Evolutionary conservation across 352 stramenopile species (phyloP), one percentile per base, ranked within the genome.

Genomic region (Globisporangium recalcitrans): DNA sequence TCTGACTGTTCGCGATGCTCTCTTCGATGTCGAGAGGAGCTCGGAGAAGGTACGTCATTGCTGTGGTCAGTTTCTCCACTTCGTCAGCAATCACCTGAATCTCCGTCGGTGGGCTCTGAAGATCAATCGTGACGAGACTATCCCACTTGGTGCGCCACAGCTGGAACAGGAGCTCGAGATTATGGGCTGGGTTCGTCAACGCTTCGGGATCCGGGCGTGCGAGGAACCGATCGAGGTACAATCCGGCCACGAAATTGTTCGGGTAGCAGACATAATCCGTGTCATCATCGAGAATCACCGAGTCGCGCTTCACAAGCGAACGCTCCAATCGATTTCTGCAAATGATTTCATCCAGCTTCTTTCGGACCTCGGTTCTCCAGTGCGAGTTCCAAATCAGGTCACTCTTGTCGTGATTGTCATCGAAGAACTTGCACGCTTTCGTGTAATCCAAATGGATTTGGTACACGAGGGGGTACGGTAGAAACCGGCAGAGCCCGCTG

Each of bases 311-410:
- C n/a, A 71, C 74, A 53, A 86, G 64, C 11, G 84, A 86, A 36
- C 84, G 72, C 61, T 93, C 82, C 4, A 85, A 24, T 2, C 84
- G 78, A 62, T 93, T 93, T 29, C 84, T 77, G 55, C 78, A 90
- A 58, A 93, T 90, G 48, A 91, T 80, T 49, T 87, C 60, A 46
- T 93, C 84, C 16, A 93, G 64, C 29, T 85, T 89, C 29, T 87
- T 82, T 3, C 84, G 82, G 34, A 93, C 84, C 67, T 84, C 80
- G 0, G 78, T 93, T 38, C 84, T 68, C 67, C 69, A 85, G 53
- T 88, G 75, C 14, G 82, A 90, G 63, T 93, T 90, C 84, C 84
- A 93, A 44, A 93, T 87, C 42, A 93, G 71, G 26, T 93, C 84
- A 24, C 80, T 90, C 57, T 91, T 93, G 9, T 91, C 80, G 56